Conservation (phyloP, 768 basidiomycete genomes). For the Tephrocybe rancida region DNA sequence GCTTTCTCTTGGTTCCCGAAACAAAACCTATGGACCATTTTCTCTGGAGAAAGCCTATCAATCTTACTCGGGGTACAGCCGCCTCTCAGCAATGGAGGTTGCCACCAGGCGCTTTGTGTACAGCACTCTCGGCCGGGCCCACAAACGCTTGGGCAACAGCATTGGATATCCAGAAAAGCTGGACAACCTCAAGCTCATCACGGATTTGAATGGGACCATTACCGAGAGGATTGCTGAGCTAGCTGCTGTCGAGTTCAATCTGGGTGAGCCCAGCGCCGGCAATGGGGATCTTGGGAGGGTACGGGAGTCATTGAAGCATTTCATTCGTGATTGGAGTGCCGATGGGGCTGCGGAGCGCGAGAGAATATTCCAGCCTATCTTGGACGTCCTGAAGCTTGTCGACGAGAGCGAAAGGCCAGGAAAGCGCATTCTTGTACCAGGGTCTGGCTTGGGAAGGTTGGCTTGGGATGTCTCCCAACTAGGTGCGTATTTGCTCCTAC, state of each 20-base stretch:
- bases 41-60: conserved; percentile 45
- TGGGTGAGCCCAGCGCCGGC: conserved; percentile 13
- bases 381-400: conserved; percentile 44
- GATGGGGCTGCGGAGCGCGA: conserved; percentile 59
- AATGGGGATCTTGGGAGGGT: conserved; percentile 49
- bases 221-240: conserved; percentile 42
- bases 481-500: conserved; percentile 35
- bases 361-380: conserved; percentile 56
- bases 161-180: conserved; percentile 61
- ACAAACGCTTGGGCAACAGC: conserved; percentile 50
- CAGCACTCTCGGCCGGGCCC: conserved; percentile 39
- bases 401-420: conserved; percentile 25
- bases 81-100: conserved; percentile 43
- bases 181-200: conserved; percentile 41
- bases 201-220: conserved; percentile 38
- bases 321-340: conserved; percentile 69
- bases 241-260: conserved; percentile 31
- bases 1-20: conserved; percentile 23
- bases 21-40: conserved; percentile 34
- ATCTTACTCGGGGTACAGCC: conserved; percentile 46
- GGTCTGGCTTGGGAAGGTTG: conserved; percentile 63
- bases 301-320: conserved; percentile 66
- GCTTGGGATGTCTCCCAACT: conserved; percentile 70
- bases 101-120: conserved; percentile 45
- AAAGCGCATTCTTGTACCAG: conserved; percentile 60